Evolutionary conservation across 306 rosid species (phyloP).

Genomic region (Malus orientalis): DNA sequence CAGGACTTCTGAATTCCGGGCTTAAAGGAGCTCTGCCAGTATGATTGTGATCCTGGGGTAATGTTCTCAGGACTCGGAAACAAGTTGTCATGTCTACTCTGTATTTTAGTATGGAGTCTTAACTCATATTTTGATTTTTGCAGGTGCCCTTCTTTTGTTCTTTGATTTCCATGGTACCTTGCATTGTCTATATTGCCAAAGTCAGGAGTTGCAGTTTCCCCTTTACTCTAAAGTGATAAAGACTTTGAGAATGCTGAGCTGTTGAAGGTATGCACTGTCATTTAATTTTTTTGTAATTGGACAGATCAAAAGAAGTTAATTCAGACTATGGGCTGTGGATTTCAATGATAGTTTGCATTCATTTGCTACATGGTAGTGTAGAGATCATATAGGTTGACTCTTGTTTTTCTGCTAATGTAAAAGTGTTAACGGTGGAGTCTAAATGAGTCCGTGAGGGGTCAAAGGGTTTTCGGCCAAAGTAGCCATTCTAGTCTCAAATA

Average conservation of each 20-base stretch:
- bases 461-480: too few relatives aligned
- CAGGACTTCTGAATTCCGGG: conserved; percentile 32
- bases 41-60: conserved; percentile 31
- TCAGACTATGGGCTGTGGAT: conserved; percentile 2
- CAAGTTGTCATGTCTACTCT: background rate
- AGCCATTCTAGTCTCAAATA: too few relatives aligned
- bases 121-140: background rate
- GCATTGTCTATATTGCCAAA: conserved; percentile 17
- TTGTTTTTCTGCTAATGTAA: too few relatives aligned
- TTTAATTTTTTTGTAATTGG: background rate
- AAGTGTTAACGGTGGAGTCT: too few relatives aligned
- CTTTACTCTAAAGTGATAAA: conserved; percentile 9
- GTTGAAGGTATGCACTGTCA: conserved; percentile 35
- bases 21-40: conserved; percentile 27
- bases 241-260: conserved; percentile 37
- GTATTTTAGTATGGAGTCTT: background rate
- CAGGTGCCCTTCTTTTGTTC: conserved; percentile 13
- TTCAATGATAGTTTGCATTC: background rate
- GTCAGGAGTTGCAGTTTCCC: conserved; percentile 40
- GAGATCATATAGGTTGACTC: background rate
- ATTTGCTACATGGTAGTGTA: background rate
- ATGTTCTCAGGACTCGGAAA: conserved; percentile 2
- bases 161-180: conserved; percentile 24
- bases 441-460: too few relatives aligned
- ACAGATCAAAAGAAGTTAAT: background rate